phyloP scores from a whole-genome alignment of 306 rosid genomes.

The Sindora glabra region DNA sequence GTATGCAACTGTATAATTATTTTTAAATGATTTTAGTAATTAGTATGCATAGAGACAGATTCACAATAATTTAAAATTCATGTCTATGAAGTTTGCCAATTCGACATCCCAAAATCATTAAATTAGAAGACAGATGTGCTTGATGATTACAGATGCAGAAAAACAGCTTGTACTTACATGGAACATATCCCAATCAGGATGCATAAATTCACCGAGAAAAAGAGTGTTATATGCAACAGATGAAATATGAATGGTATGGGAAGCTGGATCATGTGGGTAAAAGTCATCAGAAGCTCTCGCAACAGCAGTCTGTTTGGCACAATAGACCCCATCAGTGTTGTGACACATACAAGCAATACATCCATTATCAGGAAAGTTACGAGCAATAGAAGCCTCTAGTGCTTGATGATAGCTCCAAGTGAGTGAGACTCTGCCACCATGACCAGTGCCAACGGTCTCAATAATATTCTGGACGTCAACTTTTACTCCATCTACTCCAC shows the following conservation, averaged over 20 bases:
- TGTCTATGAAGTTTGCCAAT: not conserved
- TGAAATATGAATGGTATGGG: slow-evolving; percentile 89
- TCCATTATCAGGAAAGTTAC: slow-evolving; percentile 83
- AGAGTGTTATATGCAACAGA: slow-evolving; percentile 93
- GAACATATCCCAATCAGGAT: slow-evolving; percentile 99
- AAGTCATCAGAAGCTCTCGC: slow-evolving; percentile 94
- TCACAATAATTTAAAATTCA: too few relatives aligned
- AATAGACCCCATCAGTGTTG: slow-evolving; percentile 83
- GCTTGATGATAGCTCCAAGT: slow-evolving; percentile 85
- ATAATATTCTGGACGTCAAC: slow-evolving; percentile 96
- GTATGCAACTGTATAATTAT: too few relatives aligned
- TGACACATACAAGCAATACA: slow-evolving; percentile 98
- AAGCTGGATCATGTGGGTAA: slow-evolving; percentile 88
- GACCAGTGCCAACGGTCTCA: slow-evolving; percentile 91
- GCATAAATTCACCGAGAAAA: slow-evolving; percentile 97
- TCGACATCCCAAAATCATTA: not conserved
- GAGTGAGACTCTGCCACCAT: slow-evolving; percentile 86
- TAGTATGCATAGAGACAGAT: too few relatives aligned
- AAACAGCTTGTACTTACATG: slow-evolving; percentile 49
- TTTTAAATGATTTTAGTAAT: too few relatives aligned
- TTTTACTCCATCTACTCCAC: slow-evolving; percentile 97
- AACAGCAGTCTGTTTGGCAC: slow-evolving; percentile 85
- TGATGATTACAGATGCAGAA: not conserved
- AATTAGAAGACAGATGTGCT: not conserved
- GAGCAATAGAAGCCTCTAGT: slow-evolving; percentile 78